These are phyloP conservation scores for Aspergillus carlsbadensis DNA, from an alignment of 495 filamentous ascomycete species.

Conservation along the genomic window DNA sequence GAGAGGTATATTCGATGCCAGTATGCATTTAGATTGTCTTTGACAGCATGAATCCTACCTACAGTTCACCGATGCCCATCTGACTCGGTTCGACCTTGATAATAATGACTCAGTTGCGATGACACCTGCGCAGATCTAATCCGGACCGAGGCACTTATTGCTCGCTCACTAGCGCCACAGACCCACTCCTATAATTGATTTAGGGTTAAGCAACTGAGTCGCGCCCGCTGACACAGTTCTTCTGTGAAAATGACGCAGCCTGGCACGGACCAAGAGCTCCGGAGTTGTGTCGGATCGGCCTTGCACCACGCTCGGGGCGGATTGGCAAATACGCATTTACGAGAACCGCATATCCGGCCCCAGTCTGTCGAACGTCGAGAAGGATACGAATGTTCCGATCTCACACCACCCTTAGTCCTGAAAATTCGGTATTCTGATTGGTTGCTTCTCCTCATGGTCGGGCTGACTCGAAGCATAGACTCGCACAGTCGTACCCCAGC, in stretches of 20 bases:
- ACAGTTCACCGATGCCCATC: too few species aligned
- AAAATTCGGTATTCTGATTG: too few species aligned
- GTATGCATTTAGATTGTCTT: too few species aligned
- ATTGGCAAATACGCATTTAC: too few species aligned
- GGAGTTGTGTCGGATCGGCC: too few species aligned
- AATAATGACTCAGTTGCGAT: background rate
- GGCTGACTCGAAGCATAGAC: too few species aligned
- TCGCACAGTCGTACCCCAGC: too few species aligned
- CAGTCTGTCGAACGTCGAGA: background rate
- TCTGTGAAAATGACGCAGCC: background rate
- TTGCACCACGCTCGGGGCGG: too few species aligned
- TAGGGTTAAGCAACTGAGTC: background rate
- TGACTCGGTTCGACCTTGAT: too few species aligned
- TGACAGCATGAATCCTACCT: too few species aligned
- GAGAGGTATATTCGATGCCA: background rate
- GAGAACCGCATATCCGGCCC: background rate
- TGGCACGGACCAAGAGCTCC: too few species aligned
- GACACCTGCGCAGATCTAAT: background rate
- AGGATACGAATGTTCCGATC: background rate
- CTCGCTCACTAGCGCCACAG: background rate
- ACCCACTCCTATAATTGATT: background rate
- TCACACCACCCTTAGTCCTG: background rate
- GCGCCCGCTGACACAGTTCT: background rate
- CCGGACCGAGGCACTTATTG: background rate
- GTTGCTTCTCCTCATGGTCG: too few species aligned